Base-by-base conservation (phyloP, 139 green algal genomes). In the Gonium pectorale region DNA sequence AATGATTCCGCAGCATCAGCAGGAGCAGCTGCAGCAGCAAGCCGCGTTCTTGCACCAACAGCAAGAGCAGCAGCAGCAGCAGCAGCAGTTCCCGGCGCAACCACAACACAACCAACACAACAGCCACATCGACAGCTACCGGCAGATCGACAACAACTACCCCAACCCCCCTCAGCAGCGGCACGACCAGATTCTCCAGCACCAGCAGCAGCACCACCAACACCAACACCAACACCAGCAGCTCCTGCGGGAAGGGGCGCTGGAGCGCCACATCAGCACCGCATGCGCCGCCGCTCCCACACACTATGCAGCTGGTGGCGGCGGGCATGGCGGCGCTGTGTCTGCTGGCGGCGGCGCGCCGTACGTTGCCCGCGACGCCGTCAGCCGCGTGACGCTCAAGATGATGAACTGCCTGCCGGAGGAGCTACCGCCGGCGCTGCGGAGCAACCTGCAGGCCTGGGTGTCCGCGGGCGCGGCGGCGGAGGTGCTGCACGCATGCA, bases 361-460 rank as follows among this genome's bases (percentile, higher is more conserved):
- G 26, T 83, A 83, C 77, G 29, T 51, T 13, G 5, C 63, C 2
- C 60, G 62, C 21, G 77, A 83, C 62, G 27, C 49, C 33, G 43
- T 83, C 43, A 49, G 31, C 4, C 59, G 77, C 43, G 60, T 83
- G n/a, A 83, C 77, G 24, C 5, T 83, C n/a, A 83, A 83, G 59
- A 15, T 83, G n/a, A 83, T 83, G 77, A 70, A 59, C 60, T 83
- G 77, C 59, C 77, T 83, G 62, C 77, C 77, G 19, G 77, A 83
- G 6, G 77, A 83, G 0, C 77, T 83, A 33, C 77, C 77, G 31
- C 62, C 31, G 29, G 11, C 31, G 43, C 44, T 83, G 77, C 60
- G 77, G 2, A 62, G 62, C 21, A 83, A 83, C 63, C 27, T 83
- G 77, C 77, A 83, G 62, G 62, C n/a, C 37, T 83, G 77, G 77